These are phyloP conservation scores for Starmerella ratchasimensis DNA, from an alignment of 805 yeast species.

Conservation along the genomic window DNA sequence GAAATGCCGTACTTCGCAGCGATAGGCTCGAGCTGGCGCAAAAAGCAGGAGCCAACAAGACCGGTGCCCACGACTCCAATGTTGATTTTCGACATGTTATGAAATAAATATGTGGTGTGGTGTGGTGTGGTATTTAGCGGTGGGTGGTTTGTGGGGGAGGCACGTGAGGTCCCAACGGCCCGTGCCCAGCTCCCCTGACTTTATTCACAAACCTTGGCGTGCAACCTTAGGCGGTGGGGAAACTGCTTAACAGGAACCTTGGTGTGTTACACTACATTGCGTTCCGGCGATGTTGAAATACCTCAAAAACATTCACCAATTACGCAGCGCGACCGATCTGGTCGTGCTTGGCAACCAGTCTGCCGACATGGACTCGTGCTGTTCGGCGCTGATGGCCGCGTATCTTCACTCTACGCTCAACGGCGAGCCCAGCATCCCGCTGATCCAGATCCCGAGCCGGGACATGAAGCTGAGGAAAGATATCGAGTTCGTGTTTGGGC, in stretches of 20 bases:
- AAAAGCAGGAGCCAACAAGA: slow-evolving; percentile 85
- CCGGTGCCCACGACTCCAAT: slow-evolving; percentile 78
- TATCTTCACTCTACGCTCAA: slow-evolving; percentile 30
- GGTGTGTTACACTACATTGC: background rate
- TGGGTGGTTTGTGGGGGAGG: too few relatives aligned
- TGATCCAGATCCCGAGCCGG: slow-evolving; percentile 53
- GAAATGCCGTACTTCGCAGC: slow-evolving; percentile 48
- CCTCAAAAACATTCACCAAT: slow-evolving; percentile 4
- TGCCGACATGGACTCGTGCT: slow-evolving; percentile 79
- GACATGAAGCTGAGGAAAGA: slow-evolving; percentile 66
- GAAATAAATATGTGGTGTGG: too few relatives aligned
- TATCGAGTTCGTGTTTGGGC: slow-evolving; percentile 39
- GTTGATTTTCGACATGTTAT: slow-evolving; percentile 29
- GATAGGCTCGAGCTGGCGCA: slow-evolving; percentile 52
- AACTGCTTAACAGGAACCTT: too few relatives aligned
- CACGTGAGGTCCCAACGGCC: too few relatives aligned
- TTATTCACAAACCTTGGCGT: too few relatives aligned
- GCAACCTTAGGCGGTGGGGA: too few relatives aligned
- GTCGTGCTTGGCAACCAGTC: slow-evolving; percentile 73
- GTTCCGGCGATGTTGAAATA: slow-evolving; percentile 9
- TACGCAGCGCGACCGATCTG: slow-evolving; percentile 1
- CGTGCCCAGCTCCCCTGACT: too few relatives aligned
- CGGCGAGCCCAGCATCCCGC: slow-evolving; percentile 41
- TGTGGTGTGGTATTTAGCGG: too few relatives aligned
- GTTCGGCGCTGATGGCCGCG: slow-evolving; percentile 60